These are phyloP conservation scores for Handroanthus guayacan DNA, from an alignment of 257 asterid species.

Conservation along the genomic window DNA sequence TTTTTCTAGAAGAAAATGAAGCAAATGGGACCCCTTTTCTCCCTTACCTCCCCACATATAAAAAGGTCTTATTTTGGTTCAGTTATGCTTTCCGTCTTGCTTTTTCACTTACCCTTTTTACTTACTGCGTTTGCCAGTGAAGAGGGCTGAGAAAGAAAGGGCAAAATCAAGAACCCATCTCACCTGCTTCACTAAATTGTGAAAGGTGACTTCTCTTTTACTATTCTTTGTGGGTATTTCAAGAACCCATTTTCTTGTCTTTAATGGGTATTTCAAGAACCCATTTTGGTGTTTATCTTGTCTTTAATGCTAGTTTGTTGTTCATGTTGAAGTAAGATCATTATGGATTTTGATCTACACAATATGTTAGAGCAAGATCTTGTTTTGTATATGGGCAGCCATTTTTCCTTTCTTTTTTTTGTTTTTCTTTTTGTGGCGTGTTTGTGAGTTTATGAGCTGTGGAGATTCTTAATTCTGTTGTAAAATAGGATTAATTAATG, in stretches of 20 bases:
- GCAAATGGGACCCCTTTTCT: constrained; percentile 30
- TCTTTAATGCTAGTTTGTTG: constrained; percentile 21
- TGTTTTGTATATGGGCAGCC: constrained; percentile 1
- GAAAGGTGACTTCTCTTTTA: constrained; percentile 40
- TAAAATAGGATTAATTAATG: neutral
- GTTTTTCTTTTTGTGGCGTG: constrained; percentile 2
- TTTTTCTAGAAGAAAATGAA: constrained; percentile 18
- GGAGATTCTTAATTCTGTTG: neutral
- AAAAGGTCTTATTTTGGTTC: constrained; percentile 12
- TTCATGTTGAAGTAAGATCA: constrained; percentile 2
- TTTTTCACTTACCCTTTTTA: constrained; percentile 25
- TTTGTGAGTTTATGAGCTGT: neutral
- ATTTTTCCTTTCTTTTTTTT: neutral
- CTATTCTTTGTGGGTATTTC: constrained; percentile 23
- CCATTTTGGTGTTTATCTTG: neutral
- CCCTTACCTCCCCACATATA: constrained; percentile 28
- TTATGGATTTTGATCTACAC: constrained; percentile 20
- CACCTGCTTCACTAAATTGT: constrained; percentile 27
- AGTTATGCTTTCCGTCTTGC: constrained; percentile 7
- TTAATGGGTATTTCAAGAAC: neutral
- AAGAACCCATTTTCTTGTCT: constrained; percentile 20
- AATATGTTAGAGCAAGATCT: constrained; percentile 32
- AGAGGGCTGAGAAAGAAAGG: constrained; percentile 23
- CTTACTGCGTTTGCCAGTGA: constrained; percentile 5
- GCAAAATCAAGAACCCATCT: constrained; percentile 38